Conservation (phyloP, 208 protist genomes). For the Herpetomonas tarakana region DNA sequence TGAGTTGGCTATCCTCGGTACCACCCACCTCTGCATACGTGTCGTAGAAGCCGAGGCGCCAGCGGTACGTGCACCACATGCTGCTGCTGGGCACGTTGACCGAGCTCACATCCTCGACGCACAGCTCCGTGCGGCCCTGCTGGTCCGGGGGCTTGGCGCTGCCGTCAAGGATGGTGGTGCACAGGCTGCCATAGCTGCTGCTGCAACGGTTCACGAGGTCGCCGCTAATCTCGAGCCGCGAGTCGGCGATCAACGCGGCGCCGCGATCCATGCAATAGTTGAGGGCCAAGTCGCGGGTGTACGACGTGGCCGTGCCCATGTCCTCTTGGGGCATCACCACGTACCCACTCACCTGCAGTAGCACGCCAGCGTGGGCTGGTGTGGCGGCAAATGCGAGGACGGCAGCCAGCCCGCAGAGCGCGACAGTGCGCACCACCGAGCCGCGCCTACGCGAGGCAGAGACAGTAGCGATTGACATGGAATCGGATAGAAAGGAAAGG, state of each 20-base stretch:
- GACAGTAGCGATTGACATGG: too few species aligned
- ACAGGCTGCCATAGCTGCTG: neutral
- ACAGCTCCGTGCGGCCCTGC: neutral
- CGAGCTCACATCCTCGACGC: neutral
- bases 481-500: too few species aligned
- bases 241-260: neutral
- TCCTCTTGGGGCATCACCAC: neutral
- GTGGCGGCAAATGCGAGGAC: too few species aligned
- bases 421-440: too few species aligned
- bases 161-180: neutral
- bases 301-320: too few species aligned
- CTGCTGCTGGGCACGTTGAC: neutral
- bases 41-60: conserved; percentile 1
- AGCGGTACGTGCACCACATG: neutral
- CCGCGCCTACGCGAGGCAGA: too few species aligned
- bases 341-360: neutral
- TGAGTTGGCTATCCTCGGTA: neutral
- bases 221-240: neutral
- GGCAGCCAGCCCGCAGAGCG: too few species aligned
- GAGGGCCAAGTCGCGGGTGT: neutral
- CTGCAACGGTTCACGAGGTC: neutral
- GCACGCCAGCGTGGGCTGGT: neutral
- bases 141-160: neutral
- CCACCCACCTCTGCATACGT: neutral
- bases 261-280: neutral